Evolutionary conservation across 2,329 filamentous ascomycete species (phyloP).

Genomic region (Phialophora macrospora): DNA sequence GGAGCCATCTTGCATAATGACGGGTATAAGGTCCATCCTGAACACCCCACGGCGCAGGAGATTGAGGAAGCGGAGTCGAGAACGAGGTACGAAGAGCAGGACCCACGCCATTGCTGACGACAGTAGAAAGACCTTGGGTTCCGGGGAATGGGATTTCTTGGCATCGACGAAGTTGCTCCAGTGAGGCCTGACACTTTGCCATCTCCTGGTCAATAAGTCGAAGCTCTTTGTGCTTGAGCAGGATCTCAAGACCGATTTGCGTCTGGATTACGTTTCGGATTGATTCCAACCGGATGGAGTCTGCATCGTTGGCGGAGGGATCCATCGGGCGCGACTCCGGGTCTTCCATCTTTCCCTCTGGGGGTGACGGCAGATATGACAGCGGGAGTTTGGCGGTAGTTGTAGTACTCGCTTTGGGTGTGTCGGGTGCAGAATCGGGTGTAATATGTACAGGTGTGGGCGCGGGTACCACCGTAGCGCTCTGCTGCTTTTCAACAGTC

Average conservation of each 20-base stretch:
- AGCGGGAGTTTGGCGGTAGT: constrained; percentile 35
- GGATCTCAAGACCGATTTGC: constrained; percentile 87
- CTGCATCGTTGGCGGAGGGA: constrained; percentile 3
- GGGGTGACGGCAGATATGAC: constrained; percentile 28
- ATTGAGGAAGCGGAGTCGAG: constrained; percentile 58
- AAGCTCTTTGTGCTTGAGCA: constrained; percentile 92
- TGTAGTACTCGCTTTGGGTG: background rate
- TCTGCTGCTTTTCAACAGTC: constrained; percentile 18
- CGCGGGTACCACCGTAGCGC: background rate
- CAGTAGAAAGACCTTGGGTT: constrained; percentile 67
- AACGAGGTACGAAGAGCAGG: constrained; percentile 53
- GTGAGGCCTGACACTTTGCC: constrained; percentile 88
- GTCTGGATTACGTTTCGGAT: constrained; percentile 77
- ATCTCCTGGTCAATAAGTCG: constrained; percentile 94
- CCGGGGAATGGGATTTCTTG: constrained; percentile 89
- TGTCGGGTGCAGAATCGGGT: constrained; percentile 1
- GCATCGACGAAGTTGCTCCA: constrained; percentile 92
- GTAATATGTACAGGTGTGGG: constrained; percentile 7
- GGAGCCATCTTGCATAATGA: constrained; percentile 94
- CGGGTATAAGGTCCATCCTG: constrained; percentile 89
- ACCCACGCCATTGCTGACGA: constrained; percentile 76
- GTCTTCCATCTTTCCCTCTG: constrained; percentile 28
- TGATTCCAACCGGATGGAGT: constrained; percentile 39
- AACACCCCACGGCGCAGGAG: constrained; percentile 88
- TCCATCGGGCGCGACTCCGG: constrained; percentile 41